Evolutionary conservation across 257 asterid genomes (phyloP).

Genomic region (Voacanga thouarsii): DNA sequence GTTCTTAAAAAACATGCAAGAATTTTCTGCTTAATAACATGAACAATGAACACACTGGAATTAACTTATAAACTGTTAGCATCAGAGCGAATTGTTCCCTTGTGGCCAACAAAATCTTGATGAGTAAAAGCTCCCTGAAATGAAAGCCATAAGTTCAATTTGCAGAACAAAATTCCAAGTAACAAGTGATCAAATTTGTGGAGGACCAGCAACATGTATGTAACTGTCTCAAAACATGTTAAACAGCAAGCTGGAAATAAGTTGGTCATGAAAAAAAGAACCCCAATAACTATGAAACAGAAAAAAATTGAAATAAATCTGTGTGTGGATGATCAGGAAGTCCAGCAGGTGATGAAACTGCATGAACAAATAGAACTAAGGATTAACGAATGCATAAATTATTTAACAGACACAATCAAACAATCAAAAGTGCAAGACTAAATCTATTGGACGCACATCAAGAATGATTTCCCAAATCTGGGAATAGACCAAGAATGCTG

Average conservation of each 20-base stretch:
- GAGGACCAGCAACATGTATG: conserved; percentile 68
- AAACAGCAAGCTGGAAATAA: conserved; percentile 3
- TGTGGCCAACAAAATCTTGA: conserved; percentile 92
- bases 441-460: not conserved
- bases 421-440: not conserved
- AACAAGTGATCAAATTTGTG: not conserved
- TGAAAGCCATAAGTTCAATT: not conserved
- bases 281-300: not conserved
- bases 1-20: not conserved
- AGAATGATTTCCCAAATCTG: not conserved
- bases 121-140: conserved; percentile 78
- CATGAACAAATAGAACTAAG: conserved; percentile 5
- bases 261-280: not conserved
- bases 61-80: not conserved
- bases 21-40: not conserved
- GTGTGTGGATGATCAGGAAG: conserved; percentile 98
- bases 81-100: conserved; percentile 62
- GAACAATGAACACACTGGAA: not conserved
- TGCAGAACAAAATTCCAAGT: not conserved
- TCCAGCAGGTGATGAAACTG: conserved; percentile 95
- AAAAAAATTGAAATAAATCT: conserved; percentile 40
- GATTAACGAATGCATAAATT: not conserved
- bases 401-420: too few relatives aligned
- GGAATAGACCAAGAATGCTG: not conserved
- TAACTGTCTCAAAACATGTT: conserved; percentile 89